Base-by-base conservation (phyloP, 2,329 filamentous ascomycete species). In the Cladosporium oxysporum region DNA sequence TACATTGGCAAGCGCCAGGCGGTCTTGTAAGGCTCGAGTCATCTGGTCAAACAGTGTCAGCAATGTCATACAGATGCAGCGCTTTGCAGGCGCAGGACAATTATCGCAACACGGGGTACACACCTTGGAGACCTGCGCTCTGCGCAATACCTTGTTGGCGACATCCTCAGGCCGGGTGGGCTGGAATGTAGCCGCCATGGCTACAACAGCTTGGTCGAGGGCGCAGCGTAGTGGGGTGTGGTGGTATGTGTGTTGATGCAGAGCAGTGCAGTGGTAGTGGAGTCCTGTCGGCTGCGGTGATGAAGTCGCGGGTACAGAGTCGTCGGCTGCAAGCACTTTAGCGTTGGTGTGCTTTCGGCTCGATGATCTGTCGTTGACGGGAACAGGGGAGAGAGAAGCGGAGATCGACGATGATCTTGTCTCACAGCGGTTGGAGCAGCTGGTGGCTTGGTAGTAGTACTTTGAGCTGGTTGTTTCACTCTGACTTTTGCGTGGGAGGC, bases 1-100 rank as follows among this genome's bases (percentile, higher is more conserved):
- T 86, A 97, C 95, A 79, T 96, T 95, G 77, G 95, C 95, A 70
- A 98, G 88, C 66, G 95, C 94, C 67, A 99, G 88, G 69, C 94
- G 92, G 82, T 96, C 93, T 81, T 98, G 93, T 64, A 99, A 84
- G 75, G 91, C 91, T 77, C 94, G 87, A 73, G 93, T 95, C 83
- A 99, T 96, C 95, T 98, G 76, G 33, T 68, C 63, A 29, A 60
- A 41, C 55, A 41, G 21, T 57, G 68, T 77, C 67, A 75, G 60
- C 44, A 55, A 53, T 61, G 63, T 31, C 58, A 47, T 18, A 8
- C 16, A 44, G 26, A 47, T 31, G n/a, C 35, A 23, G 26, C 26
- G 16, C 28, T 62, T 44, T 5, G 14, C 33, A 29, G 64, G 21
- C 41, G 26, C 35, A 58, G 47, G 26, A 21, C 14, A 28, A n/a